phyloP scores from a whole-genome alignment of 495 filamentous ascomycete species.

The Trichoderma virens region DNA sequence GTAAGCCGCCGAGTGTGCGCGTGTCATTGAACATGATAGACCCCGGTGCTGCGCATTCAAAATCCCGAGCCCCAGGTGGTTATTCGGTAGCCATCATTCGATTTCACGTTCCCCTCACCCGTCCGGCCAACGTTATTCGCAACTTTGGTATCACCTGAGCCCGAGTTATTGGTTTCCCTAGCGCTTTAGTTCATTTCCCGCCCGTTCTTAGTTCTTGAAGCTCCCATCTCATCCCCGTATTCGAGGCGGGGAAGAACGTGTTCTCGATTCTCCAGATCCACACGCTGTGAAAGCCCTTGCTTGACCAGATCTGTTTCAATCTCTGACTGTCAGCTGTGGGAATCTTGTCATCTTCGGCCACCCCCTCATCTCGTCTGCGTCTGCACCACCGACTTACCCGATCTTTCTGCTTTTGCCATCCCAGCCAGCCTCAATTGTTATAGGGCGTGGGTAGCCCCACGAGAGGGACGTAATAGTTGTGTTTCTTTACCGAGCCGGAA shows the following conservation, averaged over 20 bases:
- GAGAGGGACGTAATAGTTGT: not conserved
- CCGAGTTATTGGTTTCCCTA: not conserved
- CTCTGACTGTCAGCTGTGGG: not conserved
- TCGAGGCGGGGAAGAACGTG: conserved; percentile 3
- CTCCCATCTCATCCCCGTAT: not conserved
- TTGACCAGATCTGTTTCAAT: not conserved
- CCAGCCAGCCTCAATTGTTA: not conserved
- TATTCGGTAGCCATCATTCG: not conserved
- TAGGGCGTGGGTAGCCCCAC: not conserved
- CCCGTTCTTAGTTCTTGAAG: not conserved
- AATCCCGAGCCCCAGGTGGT: not conserved
- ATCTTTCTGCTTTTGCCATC: not conserved
- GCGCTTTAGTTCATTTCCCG: not conserved
- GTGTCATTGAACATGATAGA: not conserved
- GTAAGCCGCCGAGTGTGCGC: conserved; percentile 2
- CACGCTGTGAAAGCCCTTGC: not conserved
- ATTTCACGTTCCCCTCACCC: not conserved
- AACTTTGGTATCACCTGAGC: not conserved
- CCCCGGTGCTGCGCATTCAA: not conserved
- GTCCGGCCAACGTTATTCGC: not conserved
- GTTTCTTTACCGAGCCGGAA: not conserved
- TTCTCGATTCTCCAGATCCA: conserved; percentile 5
- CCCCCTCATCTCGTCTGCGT: conserved; percentile 1
- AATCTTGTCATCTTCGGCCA: not conserved
- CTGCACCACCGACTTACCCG: not conserved